phyloP scores from a whole-genome alignment of 345 rosid species.

The Lepidium aucheri region DNA sequence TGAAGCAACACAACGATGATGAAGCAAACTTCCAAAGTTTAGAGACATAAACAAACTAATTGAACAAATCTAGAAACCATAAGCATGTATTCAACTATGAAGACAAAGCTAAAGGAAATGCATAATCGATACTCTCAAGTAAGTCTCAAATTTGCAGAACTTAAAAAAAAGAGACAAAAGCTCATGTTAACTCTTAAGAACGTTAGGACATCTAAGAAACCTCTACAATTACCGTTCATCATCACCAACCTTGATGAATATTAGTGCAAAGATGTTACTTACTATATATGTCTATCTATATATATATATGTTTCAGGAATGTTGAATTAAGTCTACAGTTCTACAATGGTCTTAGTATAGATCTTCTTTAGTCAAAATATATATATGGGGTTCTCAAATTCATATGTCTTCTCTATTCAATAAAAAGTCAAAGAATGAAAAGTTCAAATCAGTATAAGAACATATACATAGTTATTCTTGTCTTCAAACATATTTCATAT shows the following conservation, averaged over 20 bases:
- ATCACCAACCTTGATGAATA: conserved; percentile 47
- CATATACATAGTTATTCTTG: not conserved
- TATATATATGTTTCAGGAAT: conserved; percentile 19
- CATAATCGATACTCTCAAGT: conserved; percentile 86
- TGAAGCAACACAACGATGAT: conserved; percentile 69
- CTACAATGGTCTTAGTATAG: conserved; percentile 10
- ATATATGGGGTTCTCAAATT: conserved; percentile 4
- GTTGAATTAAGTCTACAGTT: not conserved
- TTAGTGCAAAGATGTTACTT: conserved; percentile 3
- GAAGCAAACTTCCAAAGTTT: conserved; percentile 82
- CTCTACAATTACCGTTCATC: conserved; percentile 35
- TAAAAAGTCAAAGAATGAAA: conserved; percentile 15
- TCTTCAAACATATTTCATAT: not conserved
- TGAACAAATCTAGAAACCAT: conserved; percentile 68
- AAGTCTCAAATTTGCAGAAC: conserved; percentile 95
- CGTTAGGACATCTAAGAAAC: conserved; percentile 59
- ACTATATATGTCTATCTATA: not conserved
- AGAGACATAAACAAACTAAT: conserved; percentile 82
- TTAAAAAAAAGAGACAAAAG: conserved; percentile 96
- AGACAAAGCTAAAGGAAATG: conserved; percentile 85
- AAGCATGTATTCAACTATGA: conserved; percentile 54
- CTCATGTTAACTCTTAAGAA: conserved; percentile 92
- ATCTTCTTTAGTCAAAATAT: not conserved
- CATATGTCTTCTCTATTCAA: conserved; percentile 4
- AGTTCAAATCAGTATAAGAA: not conserved